Evolutionary conservation across 2,329 filamentous ascomycete species (phyloP), one percentile per base, ranked within the genome.

Genomic region (Fusarium setosum): DNA sequence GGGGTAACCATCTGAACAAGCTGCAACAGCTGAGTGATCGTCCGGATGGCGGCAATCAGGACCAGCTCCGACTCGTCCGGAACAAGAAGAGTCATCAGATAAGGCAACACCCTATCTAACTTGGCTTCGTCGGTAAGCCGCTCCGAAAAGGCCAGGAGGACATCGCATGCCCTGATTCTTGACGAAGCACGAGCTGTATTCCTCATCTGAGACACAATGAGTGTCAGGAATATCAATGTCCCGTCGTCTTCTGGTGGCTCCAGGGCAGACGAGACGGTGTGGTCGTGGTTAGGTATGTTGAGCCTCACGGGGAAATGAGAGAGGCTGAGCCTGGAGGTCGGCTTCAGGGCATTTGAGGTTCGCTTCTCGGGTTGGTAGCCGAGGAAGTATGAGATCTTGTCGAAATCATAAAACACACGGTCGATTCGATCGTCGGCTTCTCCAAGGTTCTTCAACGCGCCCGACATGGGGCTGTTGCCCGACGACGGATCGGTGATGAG

Each of bases 371-470:
- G 83, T 24, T 88, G 86, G 61, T 93, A 93, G 13, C 93, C 94
- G 2, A 99, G 84, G 58, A 97, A 96, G 74, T 96, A 97, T 0
- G 95, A 94, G 51, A 99, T 97, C 77, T 98, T 99, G 76, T 99
- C 96, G 79, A 97, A 98, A 74, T 99, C 96, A 69, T 92, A 88
- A 73, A 92, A 98, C 1, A 99, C 90, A 40, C 94, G 89, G 72
- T 98, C 93, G 72, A 99, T 98, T 38, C 96, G 88, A 68, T 97
- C 94, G 76, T 99, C 96, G 1, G 94, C 90, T 76, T 97, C 94
- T 61, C 92, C 92, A 51, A 94, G 83, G 72, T 94, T 96, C 65
- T 87, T 88, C 32, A 72, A 67, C 11, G 88, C 84, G 2, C 91
- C 87, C 10, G 90, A 90, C 38, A 93, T 85, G 11, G 90, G 86